Base-by-base conservation (phyloP, 2,329 filamentous ascomycete genomes). In the Phialophora chinensis region DNA sequence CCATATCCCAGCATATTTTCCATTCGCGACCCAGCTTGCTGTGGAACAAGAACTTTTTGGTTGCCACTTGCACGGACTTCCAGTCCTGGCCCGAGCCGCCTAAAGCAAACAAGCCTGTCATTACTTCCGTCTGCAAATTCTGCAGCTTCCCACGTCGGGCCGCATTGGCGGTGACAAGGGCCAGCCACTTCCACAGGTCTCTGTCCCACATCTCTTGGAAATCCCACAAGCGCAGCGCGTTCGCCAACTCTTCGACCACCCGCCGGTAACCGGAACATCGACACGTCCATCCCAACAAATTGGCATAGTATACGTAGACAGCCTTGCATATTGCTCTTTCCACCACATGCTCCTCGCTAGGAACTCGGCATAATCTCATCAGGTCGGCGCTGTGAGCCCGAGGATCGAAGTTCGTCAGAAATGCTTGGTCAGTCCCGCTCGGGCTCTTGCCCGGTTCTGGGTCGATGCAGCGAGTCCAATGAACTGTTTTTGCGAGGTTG, bases 281-380 rank as follows among this genome's bases (percentile, higher is more conserved):
- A 59, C 65, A 67, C 12, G 65, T 62, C 65, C 67, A 69, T 27
- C 60, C 56, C 54, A 69, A 23, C 7, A 69, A 47, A 31, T 69
- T 65, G 25, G 67, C 67, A 50, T 69, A 50, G 27, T 60, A 69
- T n/a, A 69, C 53, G 29, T 63, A 67, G 29, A 69, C 60, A 12
- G 60, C 65, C 47, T 67, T 69, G 55, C 65, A 67, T 17, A 67
- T 56, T 35, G 62, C 31, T 25, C 35, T 58, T 38, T 69, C 65
- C 33, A 67, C n/a, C 5, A 7, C 17, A 25, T 38, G 38, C 5
- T n/a, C 58, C 6, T 49, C 27, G 17, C 53, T 14, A n/a, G 61
- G 58, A 8, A 49, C 17, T 14, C 64, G 60, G 44, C 63, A 67
- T 35, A 67, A 52, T 56, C 55, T 65, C 67, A 69, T 69, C 23